Evolutionary conservation across 331 rosid species (phyloP).

Genomic region (Dryas integrifolia): DNA sequence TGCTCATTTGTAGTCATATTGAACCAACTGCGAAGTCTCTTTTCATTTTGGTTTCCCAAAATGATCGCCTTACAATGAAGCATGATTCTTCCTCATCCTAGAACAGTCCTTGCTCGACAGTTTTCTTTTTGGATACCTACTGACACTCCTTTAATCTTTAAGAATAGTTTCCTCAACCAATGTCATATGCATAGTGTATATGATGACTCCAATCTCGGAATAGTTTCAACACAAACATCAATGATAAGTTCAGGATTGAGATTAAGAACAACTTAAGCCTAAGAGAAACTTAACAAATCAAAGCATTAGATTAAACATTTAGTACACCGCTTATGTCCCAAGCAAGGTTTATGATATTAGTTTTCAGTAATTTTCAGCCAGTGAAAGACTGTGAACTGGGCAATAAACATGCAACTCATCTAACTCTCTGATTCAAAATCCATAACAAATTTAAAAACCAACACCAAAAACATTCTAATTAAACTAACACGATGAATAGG

Average conservation of each 20-base stretch:
- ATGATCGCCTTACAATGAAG: background rate
- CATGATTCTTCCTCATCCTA: background rate
- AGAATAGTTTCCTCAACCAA: background rate
- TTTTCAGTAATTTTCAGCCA: background rate
- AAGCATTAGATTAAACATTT: background rate
- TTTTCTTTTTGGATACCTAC: background rate
- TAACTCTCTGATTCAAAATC: background rate
- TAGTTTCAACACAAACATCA: background rate
- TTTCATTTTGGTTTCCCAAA: background rate
- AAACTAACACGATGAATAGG: background rate
- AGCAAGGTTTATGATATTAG: background rate
- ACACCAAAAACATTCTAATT: background rate
- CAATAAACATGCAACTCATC: background rate
- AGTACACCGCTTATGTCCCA: background rate
- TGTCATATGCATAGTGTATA: background rate
- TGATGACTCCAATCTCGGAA: background rate
- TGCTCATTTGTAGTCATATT: background rate
- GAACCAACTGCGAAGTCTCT: background rate
- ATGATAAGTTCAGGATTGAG: background rate
- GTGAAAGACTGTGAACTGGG: background rate
- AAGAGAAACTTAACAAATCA: background rate
- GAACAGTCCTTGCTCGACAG: no score
- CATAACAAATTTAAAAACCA: background rate
- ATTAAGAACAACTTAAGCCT: background rate
- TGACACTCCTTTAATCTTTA: background rate